Conservation (phyloP, 306 rosid genomes). For the Cucumis sativus region Cucumber_9930_V3 NC_026657.2:35179501-35180000, state of each 20-base stretch:
- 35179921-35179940: not conserved
- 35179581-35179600: not conserved
- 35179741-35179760: not conserved
- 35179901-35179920: not conserved
- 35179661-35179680: not conserved
- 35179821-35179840: not conserved
- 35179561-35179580: not conserved
- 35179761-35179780: not conserved
- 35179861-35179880: no score
- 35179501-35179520: not conserved
- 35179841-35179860: not conserved
- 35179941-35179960: not conserved
- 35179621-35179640: not conserved
- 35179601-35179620: not conserved
- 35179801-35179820: not conserved
- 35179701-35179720: not conserved
- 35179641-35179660: not conserved
- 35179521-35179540: not conserved
- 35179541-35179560: not conserved
- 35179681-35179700: not conserved
- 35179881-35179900: not conserved
- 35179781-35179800: not conserved
- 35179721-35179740: not conserved
- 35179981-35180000: constrained; percentile 98
- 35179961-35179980: constrained; percentile 95